A percentile compares a stretch with the other conserved stretches of the same genome.
Conservation (phyloP, 805 yeast genomes). For the Sungouiozyma intestinalis region DNA sequence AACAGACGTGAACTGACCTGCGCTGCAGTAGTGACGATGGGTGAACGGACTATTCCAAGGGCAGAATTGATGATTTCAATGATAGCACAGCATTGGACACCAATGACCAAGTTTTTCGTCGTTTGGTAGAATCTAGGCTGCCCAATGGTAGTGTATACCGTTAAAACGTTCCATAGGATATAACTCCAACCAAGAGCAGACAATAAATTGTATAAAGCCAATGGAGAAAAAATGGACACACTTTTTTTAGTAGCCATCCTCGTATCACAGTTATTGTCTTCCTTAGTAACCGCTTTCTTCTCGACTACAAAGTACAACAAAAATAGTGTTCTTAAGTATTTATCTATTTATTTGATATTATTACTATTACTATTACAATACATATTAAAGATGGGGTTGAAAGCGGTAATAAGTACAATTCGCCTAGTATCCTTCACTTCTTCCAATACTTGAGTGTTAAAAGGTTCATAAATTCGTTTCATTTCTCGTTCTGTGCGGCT, state of each 20-base stretch:
- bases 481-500: neutral
- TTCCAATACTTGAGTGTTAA: no score
- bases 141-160: conserved; percentile 37
- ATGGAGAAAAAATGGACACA: conserved; percentile 16
- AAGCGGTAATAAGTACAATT: no score
- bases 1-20: conserved; percentile 82
- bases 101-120: conserved; percentile 47
- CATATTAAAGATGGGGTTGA: no score
- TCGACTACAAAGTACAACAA: no score
- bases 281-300: no score
- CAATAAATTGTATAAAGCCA: conserved; percentile 41
- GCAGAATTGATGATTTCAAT: conserved; percentile 73
- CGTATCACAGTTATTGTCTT: no score
- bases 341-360: no score
- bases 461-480: neutral
- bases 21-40: conserved; percentile 69
- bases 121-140: conserved; percentile 57
- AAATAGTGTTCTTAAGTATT: no score
- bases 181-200: conserved; percentile 47
- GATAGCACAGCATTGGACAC: conserved; percentile 69
- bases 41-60: conserved; percentile 75
- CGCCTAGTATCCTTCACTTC: no score
- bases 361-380: no score
- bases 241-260: conserved; percentile 14
- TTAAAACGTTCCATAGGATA: conserved; percentile 36